Evolutionary conservation across 1,284 basidiomycete genomes (phyloP).

Genomic region (Austropuccinia psidii): DNA sequence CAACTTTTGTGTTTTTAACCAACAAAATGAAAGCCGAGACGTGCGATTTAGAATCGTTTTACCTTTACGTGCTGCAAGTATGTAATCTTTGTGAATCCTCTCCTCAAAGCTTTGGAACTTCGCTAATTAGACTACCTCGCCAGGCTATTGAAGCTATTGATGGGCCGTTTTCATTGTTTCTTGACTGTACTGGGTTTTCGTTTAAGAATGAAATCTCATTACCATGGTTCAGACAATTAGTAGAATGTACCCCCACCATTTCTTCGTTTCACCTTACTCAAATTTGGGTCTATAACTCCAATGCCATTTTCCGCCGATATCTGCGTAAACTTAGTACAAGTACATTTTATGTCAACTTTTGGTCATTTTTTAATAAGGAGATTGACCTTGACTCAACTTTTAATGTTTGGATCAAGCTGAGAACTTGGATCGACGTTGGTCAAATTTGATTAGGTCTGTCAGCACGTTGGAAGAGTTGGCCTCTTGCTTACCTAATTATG

Average conservation of each 20-base stretch:
- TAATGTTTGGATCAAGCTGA: neutral
- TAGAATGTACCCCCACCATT: slow-evolving; percentile 24
- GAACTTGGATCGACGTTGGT: slow-evolving; percentile 18
- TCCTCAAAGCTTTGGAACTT: no score
- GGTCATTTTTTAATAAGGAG: neutral
- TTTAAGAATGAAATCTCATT: slow-evolving; percentile 21
- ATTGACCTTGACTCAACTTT: neutral
- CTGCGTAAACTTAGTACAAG: slow-evolving; percentile 32
- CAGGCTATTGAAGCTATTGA: slow-evolving; percentile 51
- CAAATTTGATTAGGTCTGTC: slow-evolving; percentile 14
- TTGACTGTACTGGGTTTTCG: slow-evolving; percentile 39
- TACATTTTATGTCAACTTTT: neutral
- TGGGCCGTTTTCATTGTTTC: slow-evolving; percentile 38
- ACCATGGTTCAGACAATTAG: slow-evolving; percentile 34
- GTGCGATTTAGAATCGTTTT: slow-evolving; percentile 36
- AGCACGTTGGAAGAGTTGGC: slow-evolving; percentile 36
- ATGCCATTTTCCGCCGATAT: slow-evolving; percentile 35
- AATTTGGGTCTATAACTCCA: slow-evolving; percentile 36
- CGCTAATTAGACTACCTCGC: neutral
- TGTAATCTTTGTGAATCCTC: neutral
- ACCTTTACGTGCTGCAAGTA: slow-evolving; percentile 30
- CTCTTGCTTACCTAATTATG: slow-evolving; percentile 31
- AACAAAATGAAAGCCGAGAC: slow-evolving; percentile 28
- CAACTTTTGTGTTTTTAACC: slow-evolving; percentile 24
- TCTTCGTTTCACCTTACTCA: slow-evolving; percentile 12